A percentile compares a stretch with the other conserved stretches of the same genome.
These are phyloP conservation scores for Aspergillus campestris DNA, from an alignment of 495 filamentous ascomycete species.

Conservation along the genomic window DNA sequence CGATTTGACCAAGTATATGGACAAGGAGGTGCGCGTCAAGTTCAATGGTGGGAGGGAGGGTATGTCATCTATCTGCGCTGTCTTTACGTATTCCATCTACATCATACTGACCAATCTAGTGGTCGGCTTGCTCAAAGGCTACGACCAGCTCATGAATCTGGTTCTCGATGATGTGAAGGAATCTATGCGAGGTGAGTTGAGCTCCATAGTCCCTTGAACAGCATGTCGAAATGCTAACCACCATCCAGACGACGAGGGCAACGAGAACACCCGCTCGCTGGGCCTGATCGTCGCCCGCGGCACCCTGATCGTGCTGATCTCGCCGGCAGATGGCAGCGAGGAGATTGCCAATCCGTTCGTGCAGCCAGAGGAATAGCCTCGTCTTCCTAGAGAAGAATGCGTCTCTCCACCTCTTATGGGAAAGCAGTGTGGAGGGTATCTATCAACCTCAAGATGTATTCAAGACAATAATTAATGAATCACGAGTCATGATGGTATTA, in stretches of 20 bases:
- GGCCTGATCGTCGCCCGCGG: slow-evolving; percentile 89
- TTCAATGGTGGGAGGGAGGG: slow-evolving; percentile 94
- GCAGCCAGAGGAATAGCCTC: slow-evolving; percentile 50
- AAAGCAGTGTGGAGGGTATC: not conserved
- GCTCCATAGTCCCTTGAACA: not conserved
- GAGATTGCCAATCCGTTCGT: slow-evolving; percentile 92
- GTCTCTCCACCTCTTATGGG: not conserved
- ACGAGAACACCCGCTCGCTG: slow-evolving; percentile 71
- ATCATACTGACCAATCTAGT: slow-evolving; percentile 44
- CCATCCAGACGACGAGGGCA: slow-evolving; percentile 73
- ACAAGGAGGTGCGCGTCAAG: slow-evolving; percentile 89
- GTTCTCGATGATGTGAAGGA: slow-evolving; percentile 94
- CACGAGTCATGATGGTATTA: slow-evolving; percentile 2
- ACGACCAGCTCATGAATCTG: slow-evolving; percentile 95
- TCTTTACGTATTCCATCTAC: not conserved
- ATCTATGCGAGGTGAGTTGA: slow-evolving; percentile 62
- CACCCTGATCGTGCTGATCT: slow-evolving; percentile 85
- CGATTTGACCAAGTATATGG: slow-evolving; percentile 90
- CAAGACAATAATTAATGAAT: slow-evolving; percentile 2
- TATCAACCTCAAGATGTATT: not conserved
- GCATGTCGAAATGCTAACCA: slow-evolving; percentile 9
- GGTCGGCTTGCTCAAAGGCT: slow-evolving; percentile 81
- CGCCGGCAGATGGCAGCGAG: slow-evolving; percentile 87
- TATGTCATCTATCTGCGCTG: slow-evolving; percentile 28
- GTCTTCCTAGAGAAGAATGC: not conserved